Percentiles rank a stretch among this genome's conserved stretches.
Conservation (phyloP, 202 grass and related monocot genomes). For the Hordeum pubiflorum region DNA sequence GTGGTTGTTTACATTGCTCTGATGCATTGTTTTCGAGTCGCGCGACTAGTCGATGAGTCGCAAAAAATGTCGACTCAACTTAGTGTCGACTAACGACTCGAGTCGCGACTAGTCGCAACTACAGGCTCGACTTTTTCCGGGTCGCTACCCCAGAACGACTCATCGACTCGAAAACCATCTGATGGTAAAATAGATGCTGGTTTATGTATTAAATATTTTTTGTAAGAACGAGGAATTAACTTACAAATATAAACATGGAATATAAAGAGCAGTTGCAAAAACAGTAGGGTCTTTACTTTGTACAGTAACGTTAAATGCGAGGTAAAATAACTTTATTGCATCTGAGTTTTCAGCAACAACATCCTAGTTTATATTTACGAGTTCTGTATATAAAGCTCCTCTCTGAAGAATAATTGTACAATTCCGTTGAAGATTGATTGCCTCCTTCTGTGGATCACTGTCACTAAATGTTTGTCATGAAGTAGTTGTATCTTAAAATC, state of each 20-base stretch:
- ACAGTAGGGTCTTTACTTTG: background rate
- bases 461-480: background rate
- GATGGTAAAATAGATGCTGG: background rate
- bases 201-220: background rate
- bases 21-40: background rate
- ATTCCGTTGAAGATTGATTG: background rate
- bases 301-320: background rate
- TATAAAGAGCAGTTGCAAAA: background rate
- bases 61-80: too few species aligned
- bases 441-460: background rate
- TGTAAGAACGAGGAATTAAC: background rate
- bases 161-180: too few species aligned
- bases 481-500: background rate
- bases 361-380: background rate
- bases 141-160: too few species aligned
- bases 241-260: background rate
- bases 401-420: slow-evolving; percentile 5
- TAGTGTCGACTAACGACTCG: too few species aligned
- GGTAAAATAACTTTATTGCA: background rate
- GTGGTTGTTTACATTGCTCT: background rate
- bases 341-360: background rate
- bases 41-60: too few species aligned
- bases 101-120: too few species aligned
- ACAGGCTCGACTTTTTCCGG: too few species aligned
- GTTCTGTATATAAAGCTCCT: background rate